A percentile compares a stretch with the other conserved stretches of the same genome.
These are phyloP conservation scores for Hyaloperonospora brassicae DNA, from an alignment of 352 stramenopile genomes.

Conservation along the genomic window DNA sequence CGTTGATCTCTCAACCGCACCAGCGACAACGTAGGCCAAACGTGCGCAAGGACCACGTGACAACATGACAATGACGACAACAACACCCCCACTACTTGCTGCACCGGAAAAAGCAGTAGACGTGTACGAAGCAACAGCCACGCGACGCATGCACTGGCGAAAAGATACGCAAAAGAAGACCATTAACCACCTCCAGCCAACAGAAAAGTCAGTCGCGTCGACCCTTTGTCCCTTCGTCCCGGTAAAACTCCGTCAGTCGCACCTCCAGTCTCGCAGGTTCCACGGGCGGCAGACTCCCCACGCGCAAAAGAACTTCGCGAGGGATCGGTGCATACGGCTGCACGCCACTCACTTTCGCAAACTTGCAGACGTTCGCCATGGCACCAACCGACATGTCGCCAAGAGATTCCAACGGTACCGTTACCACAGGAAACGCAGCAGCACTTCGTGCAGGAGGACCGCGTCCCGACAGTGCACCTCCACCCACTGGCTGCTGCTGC, in stretches of 20 bases:
- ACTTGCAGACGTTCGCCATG: constrained; percentile 50
- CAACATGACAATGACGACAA: no score
- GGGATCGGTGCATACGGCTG: constrained; percentile 36
- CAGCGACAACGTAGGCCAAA: no score
- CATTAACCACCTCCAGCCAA: neutral
- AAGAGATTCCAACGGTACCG: constrained; percentile 8
- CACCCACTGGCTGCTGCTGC: constrained; percentile 17
- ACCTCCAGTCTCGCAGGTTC: constrained; percentile 48
- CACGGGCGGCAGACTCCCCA: constrained; percentile 25
- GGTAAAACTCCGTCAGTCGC: constrained; percentile 52
- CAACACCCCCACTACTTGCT: no score
- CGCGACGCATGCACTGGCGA: no score
- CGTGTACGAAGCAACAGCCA: no score
- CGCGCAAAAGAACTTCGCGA: constrained; percentile 27
- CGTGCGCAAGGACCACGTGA: no score
- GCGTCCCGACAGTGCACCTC: neutral
- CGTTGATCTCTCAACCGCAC: no score
- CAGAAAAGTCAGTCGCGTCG: neutral
- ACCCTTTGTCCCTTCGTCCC: constrained; percentile 6
- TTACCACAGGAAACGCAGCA: neutral
- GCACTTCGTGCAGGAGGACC: neutral
- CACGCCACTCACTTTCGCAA: constrained; percentile 27
- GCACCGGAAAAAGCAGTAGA: no score
- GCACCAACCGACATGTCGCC: constrained; percentile 33
- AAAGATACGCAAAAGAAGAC: no score